Evolutionary conservation across 768 basidiomycete genomes (phyloP).

Genomic region (Russula lepida): DNA sequence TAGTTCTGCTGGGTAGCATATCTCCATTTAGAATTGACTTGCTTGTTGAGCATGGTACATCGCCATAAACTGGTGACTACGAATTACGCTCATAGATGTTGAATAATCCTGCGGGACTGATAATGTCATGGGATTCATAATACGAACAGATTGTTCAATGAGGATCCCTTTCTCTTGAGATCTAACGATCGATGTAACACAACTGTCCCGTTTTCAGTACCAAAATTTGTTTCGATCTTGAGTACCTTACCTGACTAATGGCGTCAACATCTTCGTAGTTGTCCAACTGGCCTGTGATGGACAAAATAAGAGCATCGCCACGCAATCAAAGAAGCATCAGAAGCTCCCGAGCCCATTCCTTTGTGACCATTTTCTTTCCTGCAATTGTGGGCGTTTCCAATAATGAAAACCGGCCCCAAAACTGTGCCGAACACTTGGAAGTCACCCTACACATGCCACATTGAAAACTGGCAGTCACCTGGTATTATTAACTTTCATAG

Average conservation of each 20-base stretch:
- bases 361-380: neutral
- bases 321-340: conserved; percentile 6
- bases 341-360: neutral
- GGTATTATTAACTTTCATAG: neutral
- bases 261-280: conserved; percentile 1
- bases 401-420: neutral
- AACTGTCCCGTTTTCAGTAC: neutral
- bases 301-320: neutral
- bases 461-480: neutral
- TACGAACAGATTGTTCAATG: neutral
- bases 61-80: neutral
- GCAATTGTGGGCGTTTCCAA: neutral
- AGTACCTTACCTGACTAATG: neutral
- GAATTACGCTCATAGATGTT: neutral
- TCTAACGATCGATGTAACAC: neutral
- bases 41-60: neutral
- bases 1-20: neutral
- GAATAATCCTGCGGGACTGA: neutral
- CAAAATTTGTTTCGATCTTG: neutral
- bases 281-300: neutral
- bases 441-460: neutral
- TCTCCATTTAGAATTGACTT: neutral
- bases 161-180: neutral
- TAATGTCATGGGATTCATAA: neutral
- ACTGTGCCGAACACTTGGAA: neutral